These are phyloP conservation scores for Capsicum pubescens DNA, from an alignment of 257 asterid genomes.

Conservation along the genomic window DNA sequence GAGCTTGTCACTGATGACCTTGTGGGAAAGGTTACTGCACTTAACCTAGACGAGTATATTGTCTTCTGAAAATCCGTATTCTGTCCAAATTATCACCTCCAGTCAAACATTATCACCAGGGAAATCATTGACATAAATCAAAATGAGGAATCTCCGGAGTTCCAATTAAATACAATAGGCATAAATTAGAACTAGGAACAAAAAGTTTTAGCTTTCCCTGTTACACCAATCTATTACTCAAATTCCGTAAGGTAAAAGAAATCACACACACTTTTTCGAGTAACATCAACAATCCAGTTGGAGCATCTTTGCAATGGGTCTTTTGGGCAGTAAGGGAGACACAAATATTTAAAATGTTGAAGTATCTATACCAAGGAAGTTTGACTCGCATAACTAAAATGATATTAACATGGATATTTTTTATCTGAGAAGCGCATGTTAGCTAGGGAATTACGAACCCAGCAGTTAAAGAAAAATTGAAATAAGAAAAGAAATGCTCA, in stretches of 20 bases:
- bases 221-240: not conserved
- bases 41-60: constrained; percentile 72
- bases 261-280: not conserved
- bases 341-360: not conserved
- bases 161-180: constrained; percentile 5
- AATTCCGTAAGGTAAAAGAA: not conserved
- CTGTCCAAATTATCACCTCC: constrained; percentile 48
- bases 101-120: constrained; percentile 4
- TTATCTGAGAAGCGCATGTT: not conserved
- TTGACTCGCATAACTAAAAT: not conserved
- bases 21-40: constrained; percentile 61
- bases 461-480: not conserved
- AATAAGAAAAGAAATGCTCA: not conserved
- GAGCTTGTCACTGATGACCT: constrained; percentile 43
- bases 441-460: constrained; percentile 2
- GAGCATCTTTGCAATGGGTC: not conserved
- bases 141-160: constrained; percentile 15
- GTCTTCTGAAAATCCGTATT: constrained; percentile 56
- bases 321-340: not conserved
- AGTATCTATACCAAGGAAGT: constrained; percentile 10
- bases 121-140: constrained; percentile 7
- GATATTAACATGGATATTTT: not conserved
- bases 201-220: not conserved
- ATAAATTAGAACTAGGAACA: not conserved
- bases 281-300: constrained; percentile 22